Evolutionary conservation across 257 asterid genomes (phyloP), one percentile per base, ranked within the genome.

Genomic region (Salvia miltiorrhiza): DNA sequence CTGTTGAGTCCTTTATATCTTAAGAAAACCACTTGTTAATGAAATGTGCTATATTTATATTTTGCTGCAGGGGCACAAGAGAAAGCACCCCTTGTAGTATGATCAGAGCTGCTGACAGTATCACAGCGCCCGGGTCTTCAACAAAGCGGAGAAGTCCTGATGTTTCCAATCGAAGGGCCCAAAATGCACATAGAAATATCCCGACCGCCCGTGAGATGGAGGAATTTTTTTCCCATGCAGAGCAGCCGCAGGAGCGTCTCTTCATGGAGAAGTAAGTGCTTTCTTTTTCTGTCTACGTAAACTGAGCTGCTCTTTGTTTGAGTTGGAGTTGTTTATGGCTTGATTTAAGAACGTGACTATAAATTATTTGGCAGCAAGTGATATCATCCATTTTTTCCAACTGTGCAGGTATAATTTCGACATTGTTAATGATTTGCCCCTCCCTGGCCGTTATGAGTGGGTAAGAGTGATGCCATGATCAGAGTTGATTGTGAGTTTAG

Each of bases 81-180:
- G 93, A 88, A 74, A 86, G 82, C 74, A 84, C 92, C 9, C 95
- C 93, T 37, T 80, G 84, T 62, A 83, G 87, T 76, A 72, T 75
- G 66, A 80, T 75, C 45, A 82, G 83, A 69, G 75, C 76, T 12
- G 83, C 69, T 11, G 81, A 70, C 50, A 40, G 49, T 67, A 49
- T 53, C 69, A 24, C 71, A 3, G 59, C 85, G 30, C 87, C 85
- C 8, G 82, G 85, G 52, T 84, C 89, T 37, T 79, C 85, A 35
- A 86, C 87, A 9, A 84, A 81, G 81, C 82, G 3, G 52, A 78
- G 73, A 65, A 69, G 60, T 23, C 63, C 65, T 49, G 35, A 62
- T 40, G 69, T 68, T 37, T 62, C 72, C 47, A 78, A 63, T 72
- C 79, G 57, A 49, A 80, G 77, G 65, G 49, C 67, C 75, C 81